Evolutionary conservation across 345 rosid species (phyloP).

Genomic region (Hirschfeldia incana): DNA sequence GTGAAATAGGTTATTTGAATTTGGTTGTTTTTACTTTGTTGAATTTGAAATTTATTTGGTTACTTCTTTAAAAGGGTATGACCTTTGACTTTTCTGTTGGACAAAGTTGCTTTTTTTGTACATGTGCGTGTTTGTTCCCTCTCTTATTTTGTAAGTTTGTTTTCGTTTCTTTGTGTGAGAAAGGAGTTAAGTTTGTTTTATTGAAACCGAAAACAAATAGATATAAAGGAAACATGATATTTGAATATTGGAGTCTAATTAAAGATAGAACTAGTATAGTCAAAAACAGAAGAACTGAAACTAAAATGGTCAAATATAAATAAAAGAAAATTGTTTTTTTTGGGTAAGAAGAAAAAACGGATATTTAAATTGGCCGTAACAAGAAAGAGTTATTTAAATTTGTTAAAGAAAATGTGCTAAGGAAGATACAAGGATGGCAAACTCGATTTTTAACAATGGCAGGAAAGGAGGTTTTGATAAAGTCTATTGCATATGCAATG

Average conservation of each 20-base stretch:
- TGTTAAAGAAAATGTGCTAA: too few relatives aligned
- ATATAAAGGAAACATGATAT: not conserved
- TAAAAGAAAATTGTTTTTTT: not conserved
- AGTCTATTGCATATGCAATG: too few relatives aligned
- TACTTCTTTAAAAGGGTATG: not conserved
- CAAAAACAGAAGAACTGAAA: slow-evolving; percentile 1
- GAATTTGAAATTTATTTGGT: not conserved
- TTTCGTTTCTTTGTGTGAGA: not conserved
- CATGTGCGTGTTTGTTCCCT: not conserved
- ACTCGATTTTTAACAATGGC: too few relatives aligned
- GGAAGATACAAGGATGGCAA: too few relatives aligned
- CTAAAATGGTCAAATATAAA: not conserved
- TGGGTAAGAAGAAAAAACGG: not conserved
- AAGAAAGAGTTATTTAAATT: too few relatives aligned
- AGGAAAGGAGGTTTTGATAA: too few relatives aligned
- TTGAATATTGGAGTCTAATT: not conserved
- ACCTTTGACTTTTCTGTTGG: not conserved
- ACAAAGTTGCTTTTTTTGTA: not conserved
- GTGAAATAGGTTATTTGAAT: not conserved
- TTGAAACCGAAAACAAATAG: slow-evolving; percentile 8
- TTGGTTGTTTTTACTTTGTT: not conserved
- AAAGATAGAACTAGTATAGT: slow-evolving; percentile 6
- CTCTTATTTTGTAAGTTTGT: slow-evolving; percentile 1
- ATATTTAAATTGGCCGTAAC: not conserved
- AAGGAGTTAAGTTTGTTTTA: not conserved